phyloP scores from a whole-genome alignment of 1,284 basidiomycete genomes.

The Heterobasidion occidentale region DNA sequence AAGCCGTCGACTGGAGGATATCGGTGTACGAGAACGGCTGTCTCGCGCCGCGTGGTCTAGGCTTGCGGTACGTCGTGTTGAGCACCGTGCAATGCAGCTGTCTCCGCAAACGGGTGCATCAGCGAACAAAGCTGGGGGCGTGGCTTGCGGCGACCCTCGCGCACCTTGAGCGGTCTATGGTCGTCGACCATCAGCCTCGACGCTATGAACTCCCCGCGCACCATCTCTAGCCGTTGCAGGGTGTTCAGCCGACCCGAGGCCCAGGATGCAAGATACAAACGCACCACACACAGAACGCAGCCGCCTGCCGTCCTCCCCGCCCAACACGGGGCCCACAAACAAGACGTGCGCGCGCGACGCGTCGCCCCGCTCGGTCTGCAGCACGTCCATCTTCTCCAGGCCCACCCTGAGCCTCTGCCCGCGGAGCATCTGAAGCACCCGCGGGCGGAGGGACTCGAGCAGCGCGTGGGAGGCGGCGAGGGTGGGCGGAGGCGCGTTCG shows the following conservation, averaged over 20 bases:
- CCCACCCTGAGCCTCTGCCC: conserved; percentile 27
- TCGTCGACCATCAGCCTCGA: conserved; percentile 37
- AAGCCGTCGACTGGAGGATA: conserved; percentile 28
- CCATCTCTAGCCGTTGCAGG: conserved; percentile 27
- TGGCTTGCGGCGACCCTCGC: conserved; percentile 2
- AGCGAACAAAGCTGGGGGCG: not conserved
- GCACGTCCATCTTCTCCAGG: conserved; percentile 42
- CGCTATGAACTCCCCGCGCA: conserved; percentile 35
- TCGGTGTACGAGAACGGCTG: conserved; percentile 40
- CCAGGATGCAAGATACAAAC: conserved; percentile 7
- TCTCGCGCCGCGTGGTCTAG: conserved; percentile 21
- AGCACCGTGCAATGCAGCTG: conserved; percentile 66
- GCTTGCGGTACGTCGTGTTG: conserved; percentile 51
- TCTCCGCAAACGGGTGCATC: not conserved
- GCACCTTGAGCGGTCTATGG: conserved; percentile 51
- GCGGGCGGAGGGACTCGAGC: conserved; percentile 5
- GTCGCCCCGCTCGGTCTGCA: conserved; percentile 35
- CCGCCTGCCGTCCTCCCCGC: conserved; percentile 16
- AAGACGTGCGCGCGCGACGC: conserved; percentile 45
- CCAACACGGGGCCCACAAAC: conserved; percentile 40
- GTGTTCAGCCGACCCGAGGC: not conserved
- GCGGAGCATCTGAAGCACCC: conserved; percentile 4
- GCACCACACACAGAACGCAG: conserved; percentile 35
- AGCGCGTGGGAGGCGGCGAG: conserved; percentile 2
- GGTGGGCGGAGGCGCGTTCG: not conserved